Base-by-base conservation (phyloP, 768 basidiomycete genomes). In the Rhizopogon vulgaris region DNA sequence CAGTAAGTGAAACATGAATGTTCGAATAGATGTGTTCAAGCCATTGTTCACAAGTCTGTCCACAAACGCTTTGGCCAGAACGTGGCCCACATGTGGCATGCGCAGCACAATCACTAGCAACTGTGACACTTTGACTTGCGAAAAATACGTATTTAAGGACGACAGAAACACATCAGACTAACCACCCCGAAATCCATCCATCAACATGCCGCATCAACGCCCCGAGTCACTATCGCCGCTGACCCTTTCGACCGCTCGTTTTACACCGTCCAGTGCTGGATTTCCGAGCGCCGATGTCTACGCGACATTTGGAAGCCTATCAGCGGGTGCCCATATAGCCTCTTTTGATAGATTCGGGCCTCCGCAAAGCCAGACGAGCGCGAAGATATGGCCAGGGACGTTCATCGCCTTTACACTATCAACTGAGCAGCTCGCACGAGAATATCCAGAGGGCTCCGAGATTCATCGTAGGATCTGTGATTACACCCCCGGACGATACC, bases 361-460 rank as follows among this genome's bases (percentile, higher is more conserved):
- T 27, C 41, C 18, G 3, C 40, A 49, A 30, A 22, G 2, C 41
- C 24, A 15, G 24, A 46, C 10, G 5, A 38, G 14, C 11, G 12
- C 11, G 11, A 49, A 45, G n/a, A 49, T 49, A 41, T 27, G 48
- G 24, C 48, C 58, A 12, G 56, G 56, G 10, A 57, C 56, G 6
- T 58, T 34, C 38, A 17, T 58, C 1, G 55, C 58, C 0, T 63
- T 65, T 41, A 42, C 52, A 6, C 48, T 65, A 17, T 54, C 58
- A 46, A 58, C 54, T 24, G 49, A 53, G 3, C 40, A 45, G 8
- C 49, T 56, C 15, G 53, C 53, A 4, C 32, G 17, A n/a, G 34
- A 41, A 9, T 55, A 30, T 15, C 36, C 42, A 18, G 24, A 52
- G 4, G 51, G 54, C 25, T 28, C 54, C 3, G 46, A 48, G 6